Evolutionary conservation across 2,329 filamentous ascomycete species (phyloP).

Genomic region (Periglandula ipomoeae): DNA sequence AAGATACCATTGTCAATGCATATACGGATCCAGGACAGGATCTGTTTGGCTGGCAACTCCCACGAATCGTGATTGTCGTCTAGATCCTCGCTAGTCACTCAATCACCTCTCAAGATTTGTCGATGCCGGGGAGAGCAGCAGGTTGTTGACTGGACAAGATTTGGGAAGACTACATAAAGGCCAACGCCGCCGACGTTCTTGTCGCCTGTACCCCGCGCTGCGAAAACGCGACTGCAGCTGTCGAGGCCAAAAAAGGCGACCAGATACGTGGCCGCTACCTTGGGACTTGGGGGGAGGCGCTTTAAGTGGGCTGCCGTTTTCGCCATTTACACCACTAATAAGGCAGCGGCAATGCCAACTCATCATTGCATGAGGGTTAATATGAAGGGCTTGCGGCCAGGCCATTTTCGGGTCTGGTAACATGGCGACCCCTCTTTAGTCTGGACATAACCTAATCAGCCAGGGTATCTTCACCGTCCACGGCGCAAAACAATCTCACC

Average conservation of each 20-base stretch:
- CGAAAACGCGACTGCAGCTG: slow-evolving; percentile 4
- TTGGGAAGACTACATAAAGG: background rate
- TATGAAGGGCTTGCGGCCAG: slow-evolving; percentile 18
- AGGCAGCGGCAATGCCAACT: slow-evolving; percentile 55
- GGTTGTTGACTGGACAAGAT: background rate
- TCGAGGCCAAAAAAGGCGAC: slow-evolving; percentile 10
- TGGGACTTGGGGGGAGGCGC: background rate
- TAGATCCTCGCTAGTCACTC: background rate
- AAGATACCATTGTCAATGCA: background rate
- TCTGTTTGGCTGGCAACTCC: too few relatives aligned
- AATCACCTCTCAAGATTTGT: background rate
- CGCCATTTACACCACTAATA: slow-evolving; percentile 13
- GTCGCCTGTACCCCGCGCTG: slow-evolving; percentile 3
- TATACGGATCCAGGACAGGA: background rate
- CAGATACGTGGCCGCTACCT: slow-evolving; percentile 7
- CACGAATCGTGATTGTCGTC: background rate
- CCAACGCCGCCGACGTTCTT: slow-evolving; percentile 7
- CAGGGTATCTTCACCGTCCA: slow-evolving; percentile 15
- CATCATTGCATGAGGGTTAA: slow-evolving; percentile 61
- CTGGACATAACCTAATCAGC: slow-evolving; percentile 14
- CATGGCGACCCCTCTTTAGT: slow-evolving; percentile 8
- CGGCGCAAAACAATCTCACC: slow-evolving; percentile 4
- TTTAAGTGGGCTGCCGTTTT: slow-evolving; percentile 7
- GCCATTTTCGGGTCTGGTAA: slow-evolving; percentile 6
- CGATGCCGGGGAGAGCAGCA: slow-evolving; percentile 1